phyloP scores from a whole-genome alignment of 306 rosid genomes.

The Senna siamea region DNA sequence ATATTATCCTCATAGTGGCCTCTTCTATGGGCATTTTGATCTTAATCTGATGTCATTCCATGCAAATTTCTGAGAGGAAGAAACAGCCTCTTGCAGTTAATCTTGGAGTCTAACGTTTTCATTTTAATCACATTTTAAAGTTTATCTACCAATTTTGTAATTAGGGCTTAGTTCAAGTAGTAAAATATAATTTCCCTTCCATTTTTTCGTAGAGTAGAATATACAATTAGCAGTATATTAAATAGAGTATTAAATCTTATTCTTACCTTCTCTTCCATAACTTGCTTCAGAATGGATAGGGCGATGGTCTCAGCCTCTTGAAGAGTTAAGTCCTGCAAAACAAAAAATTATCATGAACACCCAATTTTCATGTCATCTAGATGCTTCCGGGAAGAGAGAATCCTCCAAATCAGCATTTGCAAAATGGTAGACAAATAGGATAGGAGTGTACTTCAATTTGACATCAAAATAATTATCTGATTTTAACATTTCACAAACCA shows the following conservation, averaged over 20 bases:
- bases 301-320: constrained; percentile 96
- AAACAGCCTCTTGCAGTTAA: background rate
- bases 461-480: background rate
- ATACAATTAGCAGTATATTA: background rate
- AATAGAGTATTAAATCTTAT: constrained; percentile 15
- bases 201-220: background rate
- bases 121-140: background rate
- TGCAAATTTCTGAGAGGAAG: background rate
- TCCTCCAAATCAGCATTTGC: constrained; percentile 5
- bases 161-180: background rate
- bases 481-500: constrained; percentile 25
- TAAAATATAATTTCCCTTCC: background rate
- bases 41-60: background rate
- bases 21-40: no score
- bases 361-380: constrained; percentile 22
- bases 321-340: constrained; percentile 85
- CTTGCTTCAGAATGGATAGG: constrained; percentile 96
- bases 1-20: no score
- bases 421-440: background rate
- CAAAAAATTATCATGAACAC: background rate
- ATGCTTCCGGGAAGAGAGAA: constrained; percentile 1
- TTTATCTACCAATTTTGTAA: background rate
- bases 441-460: background rate
- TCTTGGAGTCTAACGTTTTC: background rate
- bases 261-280: constrained; percentile 98